Conservation (phyloP, 257 asterid species). For the Lithospermum erythrorhizon region DNA sequence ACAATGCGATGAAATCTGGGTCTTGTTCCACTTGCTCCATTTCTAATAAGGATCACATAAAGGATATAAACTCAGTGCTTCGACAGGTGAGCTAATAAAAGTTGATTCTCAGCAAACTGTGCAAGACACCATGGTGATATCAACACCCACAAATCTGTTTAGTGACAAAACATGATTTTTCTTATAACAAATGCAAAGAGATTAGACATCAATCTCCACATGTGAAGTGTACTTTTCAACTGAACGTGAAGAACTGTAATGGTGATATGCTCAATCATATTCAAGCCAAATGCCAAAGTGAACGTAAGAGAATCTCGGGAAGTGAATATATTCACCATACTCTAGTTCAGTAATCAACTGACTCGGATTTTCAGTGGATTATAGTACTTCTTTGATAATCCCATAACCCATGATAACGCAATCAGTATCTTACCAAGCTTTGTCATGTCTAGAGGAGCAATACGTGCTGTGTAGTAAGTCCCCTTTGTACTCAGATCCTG, state of each 20-base stretch:
- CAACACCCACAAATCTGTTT: neutral
- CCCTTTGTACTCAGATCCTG: slow-evolving; percentile 97
- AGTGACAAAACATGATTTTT: neutral
- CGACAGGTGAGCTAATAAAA: neutral
- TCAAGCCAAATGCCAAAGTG: neutral
- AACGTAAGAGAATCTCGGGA: too few relatives aligned
- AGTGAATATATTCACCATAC: too few relatives aligned
- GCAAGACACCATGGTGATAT: neutral
- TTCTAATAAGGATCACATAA: slow-evolving; percentile 39
- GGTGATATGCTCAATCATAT: neutral
- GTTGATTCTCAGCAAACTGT: neutral
- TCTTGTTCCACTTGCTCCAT: slow-evolving; percentile 97
- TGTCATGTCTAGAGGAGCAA: slow-evolving; percentile 81
- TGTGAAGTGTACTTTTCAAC: neutral
- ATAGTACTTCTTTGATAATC: too few relatives aligned
- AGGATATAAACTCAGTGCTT: slow-evolving; percentile 22
- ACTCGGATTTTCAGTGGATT: neutral
- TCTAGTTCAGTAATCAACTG: neutral
- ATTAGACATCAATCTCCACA: neutral
- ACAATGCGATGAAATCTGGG: slow-evolving; percentile 74
- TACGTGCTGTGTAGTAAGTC: slow-evolving; percentile 91
- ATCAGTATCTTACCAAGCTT: slow-evolving; percentile 49
- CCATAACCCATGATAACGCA: neutral
- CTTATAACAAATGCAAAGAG: neutral
- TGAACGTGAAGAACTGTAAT: neutral